Evolutionary conservation across 768 basidiomycete genomes (phyloP).

Genomic region (Collybiopsis luxurians): DNA sequence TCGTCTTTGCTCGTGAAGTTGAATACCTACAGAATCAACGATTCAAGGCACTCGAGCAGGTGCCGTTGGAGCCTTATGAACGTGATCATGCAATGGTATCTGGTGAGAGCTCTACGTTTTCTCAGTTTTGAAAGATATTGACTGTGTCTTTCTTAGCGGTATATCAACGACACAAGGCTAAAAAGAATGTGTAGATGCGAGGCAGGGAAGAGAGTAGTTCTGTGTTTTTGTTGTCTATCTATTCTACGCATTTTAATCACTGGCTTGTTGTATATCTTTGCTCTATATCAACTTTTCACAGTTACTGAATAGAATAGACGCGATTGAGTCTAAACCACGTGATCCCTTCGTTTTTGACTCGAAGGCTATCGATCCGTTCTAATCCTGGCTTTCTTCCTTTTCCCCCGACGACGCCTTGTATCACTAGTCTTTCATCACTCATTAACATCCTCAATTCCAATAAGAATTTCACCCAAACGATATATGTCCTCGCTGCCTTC

Average conservation of each 20-base stretch:
- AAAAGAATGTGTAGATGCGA: not conserved
- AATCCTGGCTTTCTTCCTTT: conserved; percentile 2
- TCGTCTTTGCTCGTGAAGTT: conserved; percentile 87
- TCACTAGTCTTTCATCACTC: not conserved
- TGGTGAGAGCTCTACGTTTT: conserved; percentile 40
- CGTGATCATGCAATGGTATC: conserved; percentile 90
- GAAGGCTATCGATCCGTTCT: not conserved
- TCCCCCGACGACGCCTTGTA: conserved; percentile 3
- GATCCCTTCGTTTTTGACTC: not conserved
- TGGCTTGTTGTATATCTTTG: conserved; percentile 1
- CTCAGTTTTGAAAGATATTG: not conserved
- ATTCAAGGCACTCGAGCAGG: conserved; percentile 94
- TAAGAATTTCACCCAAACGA: not conserved
- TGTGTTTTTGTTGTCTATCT: conserved; percentile 6
- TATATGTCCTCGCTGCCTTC: conserved; percentile 33
- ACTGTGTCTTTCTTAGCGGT: conserved; percentile 3
- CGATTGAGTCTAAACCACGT: not conserved
- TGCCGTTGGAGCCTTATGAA: conserved; percentile 92
- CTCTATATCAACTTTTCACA: conserved; percentile 5
- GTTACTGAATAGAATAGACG: not conserved
- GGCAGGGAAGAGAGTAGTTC: not conserved
- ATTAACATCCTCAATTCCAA: not conserved
- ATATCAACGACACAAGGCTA: conserved; percentile 8
- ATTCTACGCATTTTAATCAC: not conserved
- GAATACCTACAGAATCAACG: conserved; percentile 70